phyloP scores from a whole-genome alignment of 2,329 filamentous ascomycete species.

The Diaporthe vexans region DNA sequence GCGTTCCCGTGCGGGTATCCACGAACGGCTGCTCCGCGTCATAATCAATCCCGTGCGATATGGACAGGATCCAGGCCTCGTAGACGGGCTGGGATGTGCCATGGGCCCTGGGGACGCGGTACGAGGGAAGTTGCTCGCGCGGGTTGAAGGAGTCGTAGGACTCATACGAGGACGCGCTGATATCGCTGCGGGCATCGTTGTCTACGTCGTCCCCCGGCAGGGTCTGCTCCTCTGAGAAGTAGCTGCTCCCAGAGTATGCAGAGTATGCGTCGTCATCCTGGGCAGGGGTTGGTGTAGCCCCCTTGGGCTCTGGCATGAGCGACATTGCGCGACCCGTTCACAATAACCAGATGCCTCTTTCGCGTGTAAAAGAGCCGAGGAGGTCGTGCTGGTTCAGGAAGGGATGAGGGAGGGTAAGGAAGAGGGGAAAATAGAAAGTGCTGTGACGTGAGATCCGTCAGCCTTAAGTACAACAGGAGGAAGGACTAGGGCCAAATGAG shows the following conservation, averaged over 20 bases:
- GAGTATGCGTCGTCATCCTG: constrained; percentile 1
- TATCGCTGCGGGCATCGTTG: constrained; percentile 21
- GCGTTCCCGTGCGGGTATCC: constrained; percentile 24
- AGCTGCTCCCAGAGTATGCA: constrained; percentile 26
- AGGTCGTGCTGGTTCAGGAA: background rate
- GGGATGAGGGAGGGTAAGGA: background rate
- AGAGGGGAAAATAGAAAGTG: background rate
- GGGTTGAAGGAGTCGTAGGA: constrained; percentile 17
- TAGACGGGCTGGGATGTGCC: constrained; percentile 45
- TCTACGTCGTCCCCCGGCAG: constrained; percentile 9
- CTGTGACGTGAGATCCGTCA: constrained; percentile 4
- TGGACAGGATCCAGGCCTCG: constrained; percentile 47
- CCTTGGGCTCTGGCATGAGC: constrained; percentile 4
- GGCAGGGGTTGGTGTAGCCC: background rate
- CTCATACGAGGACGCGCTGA: constrained; percentile 17
- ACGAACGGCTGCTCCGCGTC: constrained; percentile 18
- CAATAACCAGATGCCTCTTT: background rate
- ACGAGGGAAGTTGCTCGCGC: constrained; percentile 13
- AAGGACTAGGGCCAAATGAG: background rate
- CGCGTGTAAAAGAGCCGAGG: background rate
- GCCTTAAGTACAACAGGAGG: constrained; percentile 4
- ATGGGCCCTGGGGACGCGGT: constrained; percentile 42
- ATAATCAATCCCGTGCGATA: constrained; percentile 38
- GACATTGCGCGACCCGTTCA: background rate
- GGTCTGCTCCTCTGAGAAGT: constrained; percentile 32